These are phyloP conservation scores for Tulasnella calospora DNA, from an alignment of 768 basidiomycete genomes.

Conservation along the genomic window DNA sequence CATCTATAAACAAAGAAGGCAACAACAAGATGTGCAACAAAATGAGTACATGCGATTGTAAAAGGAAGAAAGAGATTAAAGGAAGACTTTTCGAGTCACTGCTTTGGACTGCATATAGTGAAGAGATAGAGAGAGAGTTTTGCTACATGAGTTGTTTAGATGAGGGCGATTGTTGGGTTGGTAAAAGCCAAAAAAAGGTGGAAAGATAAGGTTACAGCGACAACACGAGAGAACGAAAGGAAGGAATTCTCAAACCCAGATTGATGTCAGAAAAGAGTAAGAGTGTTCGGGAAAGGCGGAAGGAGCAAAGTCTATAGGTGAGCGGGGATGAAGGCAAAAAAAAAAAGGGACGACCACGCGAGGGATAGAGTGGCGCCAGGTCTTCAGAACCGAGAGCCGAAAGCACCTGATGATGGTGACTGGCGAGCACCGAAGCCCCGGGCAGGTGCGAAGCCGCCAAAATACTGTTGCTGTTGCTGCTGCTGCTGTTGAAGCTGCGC, in stretches of 20 bases:
- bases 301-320: neutral
- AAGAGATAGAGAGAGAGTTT: neutral
- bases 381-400: slow-evolving; percentile 2
- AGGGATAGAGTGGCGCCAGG: too few species aligned
- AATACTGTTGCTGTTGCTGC: neutral
- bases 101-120: neutral
- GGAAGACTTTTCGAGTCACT: neutral
- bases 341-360: too few species aligned
- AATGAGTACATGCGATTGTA: neutral
- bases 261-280: neutral
- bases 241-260: neutral
- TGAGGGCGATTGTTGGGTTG: neutral
- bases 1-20: neutral
- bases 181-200: too few species aligned
- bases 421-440: neutral
- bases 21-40: neutral
- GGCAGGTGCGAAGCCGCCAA: slow-evolving; percentile 4
- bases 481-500: neutral
- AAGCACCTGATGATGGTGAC: slow-evolving; percentile 1
- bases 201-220: neutral
- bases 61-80: neutral
- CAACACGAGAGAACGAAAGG: neutral
- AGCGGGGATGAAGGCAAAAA: neutral
- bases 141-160: neutral
- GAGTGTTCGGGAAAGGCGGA: neutral